Base-by-base conservation (phyloP, 1,139 yeast genomes). In the Wickerhamiella infanticola region DNA sequence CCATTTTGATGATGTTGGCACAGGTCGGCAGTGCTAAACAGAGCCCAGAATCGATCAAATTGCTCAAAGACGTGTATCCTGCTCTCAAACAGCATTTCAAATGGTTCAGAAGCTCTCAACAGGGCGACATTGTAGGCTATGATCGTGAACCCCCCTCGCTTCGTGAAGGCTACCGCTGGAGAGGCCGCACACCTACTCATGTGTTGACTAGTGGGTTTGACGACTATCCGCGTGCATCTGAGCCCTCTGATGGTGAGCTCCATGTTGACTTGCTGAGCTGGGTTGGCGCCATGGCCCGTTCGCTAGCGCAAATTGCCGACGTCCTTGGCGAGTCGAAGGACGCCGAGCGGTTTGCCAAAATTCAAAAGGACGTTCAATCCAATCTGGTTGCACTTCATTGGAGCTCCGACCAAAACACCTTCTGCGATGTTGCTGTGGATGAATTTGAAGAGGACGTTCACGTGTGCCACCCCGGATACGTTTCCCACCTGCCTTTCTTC, bases 121-220 rank as follows among this genome's bases (percentile, higher is more conserved):
- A 64, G 44, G 97, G 96, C 2, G 77, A 73, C 50, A 59, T 76
- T 13, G 77, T 73, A n/a, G 88, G 81, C 47, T 83, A 79, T 63
- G 85, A 74, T 36, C 73, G 94, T 51, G 70, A 73, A 7, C 66
- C 73, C 4, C 66, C 64, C 39, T 67, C 75, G 0, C 57, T 63
- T 6, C 71, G 69, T 43, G 93, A 82, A 58, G 83, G 79, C 0
- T 90, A 82, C 61, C 71, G 95, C 58, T 90, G 99, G 99, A 74
- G 88, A 51, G 98, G 97, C 3, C 74, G 97, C 52, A 84, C 96
- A 0, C 67, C 72, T 25, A 74, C 79, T 3, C 96, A 84, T 58
- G 83, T 95, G 59, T 68, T 90, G 47, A 93, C 98, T 2, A 81
- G 94, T 63, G 99, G 99, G 0, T 62, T 90, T 39, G 98, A 90